Conservation (phyloP, 2,329 filamentous ascomycete genomes). For the Aspergillus tamarii region DNA sequence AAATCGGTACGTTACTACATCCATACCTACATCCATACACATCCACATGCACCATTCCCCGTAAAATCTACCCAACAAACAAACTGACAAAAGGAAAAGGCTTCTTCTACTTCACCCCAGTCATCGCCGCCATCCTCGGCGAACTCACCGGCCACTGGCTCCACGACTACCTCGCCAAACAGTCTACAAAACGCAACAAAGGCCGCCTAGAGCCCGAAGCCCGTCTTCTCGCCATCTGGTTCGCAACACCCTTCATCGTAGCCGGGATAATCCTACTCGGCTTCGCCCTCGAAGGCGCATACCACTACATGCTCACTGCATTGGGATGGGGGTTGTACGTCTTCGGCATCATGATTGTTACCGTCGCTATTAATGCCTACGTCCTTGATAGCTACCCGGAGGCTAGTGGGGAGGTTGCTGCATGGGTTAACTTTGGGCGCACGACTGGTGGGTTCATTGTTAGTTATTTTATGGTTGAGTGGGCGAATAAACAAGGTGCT, state of each 20-base stretch:
- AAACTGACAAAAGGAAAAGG: slow-evolving; percentile 26
- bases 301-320: slow-evolving; percentile 57
- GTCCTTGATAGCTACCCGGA: slow-evolving; percentile 60
- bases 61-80: slow-evolving; percentile 4
- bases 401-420: slow-evolving; percentile 57
- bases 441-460: slow-evolving; percentile 57
- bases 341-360: slow-evolving; percentile 60
- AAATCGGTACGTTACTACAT: slow-evolving; percentile 51
- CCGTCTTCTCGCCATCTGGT: slow-evolving; percentile 53
- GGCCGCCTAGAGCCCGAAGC: slow-evolving; percentile 62
- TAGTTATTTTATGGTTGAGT: slow-evolving; percentile 57
- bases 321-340: slow-evolving; percentile 59
- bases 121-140: slow-evolving; percentile 58
- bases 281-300: slow-evolving; percentile 53
- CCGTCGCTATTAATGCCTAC: slow-evolving; percentile 57
- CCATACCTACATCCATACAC: not conserved
- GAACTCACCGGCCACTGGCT: slow-evolving; percentile 60
- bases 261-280: slow-evolving; percentile 57
- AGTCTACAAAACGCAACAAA: slow-evolving; percentile 51
- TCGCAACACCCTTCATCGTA: slow-evolving; percentile 55
- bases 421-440: slow-evolving; percentile 56
- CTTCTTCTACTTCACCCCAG: slow-evolving; percentile 62
- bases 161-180: slow-evolving; percentile 54
- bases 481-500: slow-evolving; percentile 51
- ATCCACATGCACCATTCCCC: no score